Base-by-base conservation (phyloP, 2,329 filamentous ascomycete species). In the Trichoderma simmonsii region DNA sequence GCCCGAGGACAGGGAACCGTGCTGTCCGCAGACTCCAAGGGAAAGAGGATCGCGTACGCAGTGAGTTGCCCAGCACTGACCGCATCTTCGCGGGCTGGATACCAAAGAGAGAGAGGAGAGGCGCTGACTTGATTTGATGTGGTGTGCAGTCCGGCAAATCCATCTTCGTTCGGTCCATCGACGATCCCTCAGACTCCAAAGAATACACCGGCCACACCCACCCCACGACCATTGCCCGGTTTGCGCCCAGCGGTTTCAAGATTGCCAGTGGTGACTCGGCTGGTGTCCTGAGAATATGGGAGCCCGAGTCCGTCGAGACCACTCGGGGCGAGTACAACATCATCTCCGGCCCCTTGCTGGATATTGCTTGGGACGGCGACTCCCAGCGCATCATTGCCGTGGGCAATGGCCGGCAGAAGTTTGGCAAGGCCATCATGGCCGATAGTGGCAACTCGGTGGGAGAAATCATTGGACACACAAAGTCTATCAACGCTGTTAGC, bases 351-450 rank as follows among this genome's bases (percentile, higher is more conserved):
- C 92, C 93, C 69, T 95, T 99, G 83, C 97, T 97, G 80, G 96
- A 99, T 81, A 90, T 99, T 75, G 95, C 94, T 1, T 99, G 96
- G 95, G 96, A 98, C 78, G 95, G 95, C 71, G 96, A 99, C 82
- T 97, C 93, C 73, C 95, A 98, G 85, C 92, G 96, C 64, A 92
- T 99, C 79, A 98, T 98, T 78, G 96, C 95, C 4, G 95, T 99
- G 6, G 96, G 96, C 59, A 93, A 98, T 77, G 96, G 96, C 66
- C 95, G 95, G 79, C 94, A 98, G 84, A 89, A 94, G 71, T 98
- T 94, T 80, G 95, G 95, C 15, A 93, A 95, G 81, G 97, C 94
- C 85, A 94, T 98, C 80, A 98, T 94, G 32, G 93, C 93, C 76
- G 96, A 98, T 83, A 97, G 93, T 79, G 96, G 96, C 75, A 99